These are phyloP conservation scores for Anthostomella pinea DNA, from an alignment of 2,329 filamentous ascomycete species.

Conservation along the genomic window DNA sequence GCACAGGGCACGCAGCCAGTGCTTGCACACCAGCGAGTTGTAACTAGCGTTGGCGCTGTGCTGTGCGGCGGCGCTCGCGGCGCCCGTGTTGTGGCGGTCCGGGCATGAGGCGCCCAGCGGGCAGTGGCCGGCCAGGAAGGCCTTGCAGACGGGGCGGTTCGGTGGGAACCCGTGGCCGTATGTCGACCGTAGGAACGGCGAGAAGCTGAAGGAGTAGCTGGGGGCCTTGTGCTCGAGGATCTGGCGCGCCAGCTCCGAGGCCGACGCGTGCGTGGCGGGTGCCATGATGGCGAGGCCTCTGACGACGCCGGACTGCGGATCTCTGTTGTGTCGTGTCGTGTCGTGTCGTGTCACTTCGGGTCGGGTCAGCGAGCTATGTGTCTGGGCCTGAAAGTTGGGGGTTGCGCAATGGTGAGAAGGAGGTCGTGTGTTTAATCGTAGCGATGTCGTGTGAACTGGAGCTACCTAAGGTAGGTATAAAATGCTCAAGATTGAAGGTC, in stretches of 20 bases:
- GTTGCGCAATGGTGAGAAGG: too few species aligned
- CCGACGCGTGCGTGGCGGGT: slow-evolving; percentile 27
- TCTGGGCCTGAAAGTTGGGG: too few species aligned
- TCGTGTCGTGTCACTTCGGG: too few species aligned
- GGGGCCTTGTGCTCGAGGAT: slow-evolving; percentile 58
- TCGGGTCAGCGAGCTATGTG: too few species aligned
- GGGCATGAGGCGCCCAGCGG: slow-evolving; percentile 80
- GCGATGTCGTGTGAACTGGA: too few species aligned
- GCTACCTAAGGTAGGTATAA: too few species aligned
- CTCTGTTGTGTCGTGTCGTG: too few species aligned
- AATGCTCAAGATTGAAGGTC: too few species aligned
- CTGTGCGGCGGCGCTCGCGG: neutral
- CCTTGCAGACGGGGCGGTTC: slow-evolving; percentile 78
- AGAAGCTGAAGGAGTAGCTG: slow-evolving; percentile 75
- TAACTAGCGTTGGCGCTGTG: slow-evolving; percentile 49
- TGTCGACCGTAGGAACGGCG: slow-evolving; percentile 76
- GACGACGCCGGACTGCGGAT: too few species aligned
- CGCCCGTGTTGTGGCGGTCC: slow-evolving; percentile 63
- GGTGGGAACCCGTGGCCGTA: slow-evolving; percentile 82
- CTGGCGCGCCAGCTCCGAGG: slow-evolving; percentile 35
- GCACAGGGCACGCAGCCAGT: slow-evolving; percentile 95
- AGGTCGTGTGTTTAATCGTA: too few species aligned
- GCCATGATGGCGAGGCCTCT: slow-evolving; percentile 9
- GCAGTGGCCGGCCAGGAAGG: slow-evolving; percentile 82
- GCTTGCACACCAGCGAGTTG: slow-evolving; percentile 92